Base-by-base conservation (phyloP, 768 basidiomycete species). In the Trametes coccinea region DNA sequence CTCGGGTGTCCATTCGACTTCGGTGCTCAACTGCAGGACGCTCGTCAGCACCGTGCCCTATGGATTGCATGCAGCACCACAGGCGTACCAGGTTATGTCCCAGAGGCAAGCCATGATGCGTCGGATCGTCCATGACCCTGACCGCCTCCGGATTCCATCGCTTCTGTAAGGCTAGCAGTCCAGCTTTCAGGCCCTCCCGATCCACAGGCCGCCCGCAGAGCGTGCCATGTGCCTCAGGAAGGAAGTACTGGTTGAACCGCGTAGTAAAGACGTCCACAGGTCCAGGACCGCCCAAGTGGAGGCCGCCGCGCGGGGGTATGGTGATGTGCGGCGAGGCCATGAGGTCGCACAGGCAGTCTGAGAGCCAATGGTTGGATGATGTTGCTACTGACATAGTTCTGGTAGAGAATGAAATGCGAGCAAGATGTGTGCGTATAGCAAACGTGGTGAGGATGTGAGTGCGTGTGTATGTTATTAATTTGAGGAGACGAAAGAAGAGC, bases 171-270 rank as follows among this genome's bases (percentile, higher is more conserved):
- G 61, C 63, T 37, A 66, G 41, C 63, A 70, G 59, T 14, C 53
- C 52, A 10, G 56, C 39, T 61, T 63, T 67, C 55, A 69, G 60
- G 9, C 57, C 65, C 17, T 66, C 66, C 14, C 65, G 57, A 50
- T 67, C 63, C 22, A 70, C 69, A 27, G 65, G 56, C 22, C 59
- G 60, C 14, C 66, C 69, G 50, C 62, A 63, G 30, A 70, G 60
- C 43, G 63, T 61, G 22, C 66, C 66, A 39, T 59, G 60, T 40
- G 64, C 66, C 22, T 67, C 58, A 31, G 46, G 59, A 27, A 56
- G 51, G 61, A 70, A 70, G 37, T 64, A 60, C 48, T 57, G 41
- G 53, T 67, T 53, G 56, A 67, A 70, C 41, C 62, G 59, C 22
- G 65, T 61, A 40, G 53, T 60, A 60, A 69, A 69, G 39, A 61